Evolutionary conservation across 805 yeast species (phyloP).

Genomic region (Isabelozyma gotoi): DNA sequence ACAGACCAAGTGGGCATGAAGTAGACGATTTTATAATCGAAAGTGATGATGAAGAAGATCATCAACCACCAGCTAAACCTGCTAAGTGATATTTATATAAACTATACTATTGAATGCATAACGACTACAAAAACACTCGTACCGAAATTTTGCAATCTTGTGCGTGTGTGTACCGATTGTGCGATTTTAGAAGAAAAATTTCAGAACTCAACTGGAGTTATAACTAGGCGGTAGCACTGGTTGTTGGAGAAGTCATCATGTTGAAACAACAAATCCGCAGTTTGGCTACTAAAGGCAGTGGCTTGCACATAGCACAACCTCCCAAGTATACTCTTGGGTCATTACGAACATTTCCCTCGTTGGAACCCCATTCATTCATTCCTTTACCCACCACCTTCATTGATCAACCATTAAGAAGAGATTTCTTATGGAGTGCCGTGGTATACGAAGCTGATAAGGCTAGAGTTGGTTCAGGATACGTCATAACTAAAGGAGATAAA

Average conservation of each 20-base stretch:
- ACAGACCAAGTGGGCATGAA: conserved; percentile 12
- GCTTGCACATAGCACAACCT: conserved; percentile 40
- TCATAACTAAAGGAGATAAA: conserved; percentile 82
- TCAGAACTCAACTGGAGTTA: background rate
- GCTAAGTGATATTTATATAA: background rate
- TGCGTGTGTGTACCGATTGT: conserved; percentile 2
- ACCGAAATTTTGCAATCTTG: background rate
- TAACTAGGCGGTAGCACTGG: background rate
- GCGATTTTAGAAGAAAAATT: background rate
- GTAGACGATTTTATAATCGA: conserved; percentile 47
- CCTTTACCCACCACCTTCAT: conserved; percentile 76
- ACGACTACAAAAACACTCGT: background rate
- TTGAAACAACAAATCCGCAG: conserved; percentile 26
- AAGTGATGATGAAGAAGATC: conserved; percentile 46
- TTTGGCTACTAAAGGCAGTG: conserved; percentile 25
- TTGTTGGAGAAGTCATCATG: conserved; percentile 12
- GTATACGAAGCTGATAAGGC: conserved; percentile 86
- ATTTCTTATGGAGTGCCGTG: conserved; percentile 91
- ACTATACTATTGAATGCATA: background rate
- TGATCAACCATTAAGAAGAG: conserved; percentile 80
- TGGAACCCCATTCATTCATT: conserved; percentile 77
- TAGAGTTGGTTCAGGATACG: conserved; percentile 86
- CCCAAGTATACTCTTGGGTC: conserved; percentile 76
- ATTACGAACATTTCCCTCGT: conserved; percentile 80
- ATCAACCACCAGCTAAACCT: background rate